Evolutionary conservation across 306 rosid species (phyloP).

Genomic region (Lathyrus sativus): DNA sequence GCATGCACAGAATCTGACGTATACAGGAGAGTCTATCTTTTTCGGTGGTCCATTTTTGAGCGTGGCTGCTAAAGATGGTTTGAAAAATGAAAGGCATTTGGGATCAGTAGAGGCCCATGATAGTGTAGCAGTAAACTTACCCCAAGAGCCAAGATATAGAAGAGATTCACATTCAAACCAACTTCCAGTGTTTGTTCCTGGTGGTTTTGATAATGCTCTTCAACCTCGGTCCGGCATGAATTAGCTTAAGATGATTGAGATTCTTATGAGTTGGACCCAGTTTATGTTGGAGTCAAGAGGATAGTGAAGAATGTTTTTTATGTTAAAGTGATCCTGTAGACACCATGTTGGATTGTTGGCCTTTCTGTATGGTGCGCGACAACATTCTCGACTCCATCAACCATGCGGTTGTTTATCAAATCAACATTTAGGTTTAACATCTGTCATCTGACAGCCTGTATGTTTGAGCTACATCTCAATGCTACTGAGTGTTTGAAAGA

Average conservation of each 20-base stretch:
- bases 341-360: conserved; percentile 31
- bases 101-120: conserved; percentile 60
- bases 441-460: conserved; percentile 34
- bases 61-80: conserved; percentile 65
- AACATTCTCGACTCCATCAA: conserved; percentile 33
- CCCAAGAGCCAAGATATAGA: conserved; percentile 73
- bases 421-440: conserved; percentile 35
- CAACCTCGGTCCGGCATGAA: conserved; percentile 59
- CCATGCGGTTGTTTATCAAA: conserved; percentile 35
- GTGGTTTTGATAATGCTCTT: conserved; percentile 60
- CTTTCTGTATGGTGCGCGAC: conserved; percentile 32
- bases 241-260: conserved; percentile 45
- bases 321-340: conserved; percentile 24
- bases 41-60: conserved; percentile 88
- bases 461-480: conserved; percentile 33
- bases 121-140: conserved; percentile 51
- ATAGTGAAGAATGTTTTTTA: conserved; percentile 33
- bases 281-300: conserved; percentile 34
- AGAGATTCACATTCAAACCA: conserved; percentile 84
- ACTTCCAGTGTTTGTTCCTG: conserved; percentile 92
- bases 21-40: conserved; percentile 94
- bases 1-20: conserved; percentile 71
- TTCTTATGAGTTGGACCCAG: conserved; percentile 38
- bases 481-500: conserved; percentile 16
- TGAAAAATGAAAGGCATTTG: conserved; percentile 56